Evolutionary conservation across 345 rosid genomes (phyloP), one percentile per base, ranked within the genome.

Genomic region (Citrus maxima): DNA sequence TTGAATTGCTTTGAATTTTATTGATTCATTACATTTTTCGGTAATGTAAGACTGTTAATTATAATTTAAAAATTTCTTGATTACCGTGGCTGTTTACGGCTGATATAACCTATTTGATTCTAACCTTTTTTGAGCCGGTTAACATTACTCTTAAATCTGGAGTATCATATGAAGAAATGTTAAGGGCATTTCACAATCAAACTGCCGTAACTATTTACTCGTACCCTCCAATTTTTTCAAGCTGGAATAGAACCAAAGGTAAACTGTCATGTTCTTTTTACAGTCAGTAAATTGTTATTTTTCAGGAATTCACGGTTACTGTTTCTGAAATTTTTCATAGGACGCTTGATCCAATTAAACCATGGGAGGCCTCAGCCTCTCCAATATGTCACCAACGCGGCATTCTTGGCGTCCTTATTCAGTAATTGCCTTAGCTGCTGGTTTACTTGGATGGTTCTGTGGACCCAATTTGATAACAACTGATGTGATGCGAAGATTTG

Each of bases 371-470:
- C 97, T 32, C 99, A 93, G 86, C 99, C 97, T 35, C 91, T 96
- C 66, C 99, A 93, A 75, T 94, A 77, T 80, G 88, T 90, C 10
- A 94, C 87, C 63, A 93, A 96, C 81, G 94, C 98, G 21, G 56
- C 99, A 46, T 96, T 93, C 87, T 82, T 96, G 73, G 98, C 99
- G 0, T 73, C 94, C 7, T 42, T 93, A 22, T 96, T 79, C 74
- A 89, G 93, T 80, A 98, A 96, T 88, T 94, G 93, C 83, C 95
- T 96, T 54, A 97, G 98, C 97, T 86, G 93, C 95, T 51, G 94
- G 93, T 87, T 91, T 97, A 78, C 98, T 97, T 64, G 99, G 98
- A 82, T 92, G 98, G 98, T 91, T 90, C 70, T 94, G 98, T 81
- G 98, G 98, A 58, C 97, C 99, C 67, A 90, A 85, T 75, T 96